phyloP scores from a whole-genome alignment of 441 rosid species.

The Adansonia rubrostipa region DNA sequence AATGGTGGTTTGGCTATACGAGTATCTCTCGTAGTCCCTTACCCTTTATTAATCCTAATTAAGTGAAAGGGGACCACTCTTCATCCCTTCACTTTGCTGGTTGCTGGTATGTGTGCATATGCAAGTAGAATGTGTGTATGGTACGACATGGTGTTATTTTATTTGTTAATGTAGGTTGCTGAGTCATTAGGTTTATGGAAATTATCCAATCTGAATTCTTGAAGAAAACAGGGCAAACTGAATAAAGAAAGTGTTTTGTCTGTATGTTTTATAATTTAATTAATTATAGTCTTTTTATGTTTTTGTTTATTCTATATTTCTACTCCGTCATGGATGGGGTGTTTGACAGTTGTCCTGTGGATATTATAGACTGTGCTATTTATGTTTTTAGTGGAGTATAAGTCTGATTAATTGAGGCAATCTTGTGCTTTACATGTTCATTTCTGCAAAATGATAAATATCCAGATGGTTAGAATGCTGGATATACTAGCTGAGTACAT shows the following conservation, averaged over 20 bases:
- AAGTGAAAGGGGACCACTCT: neutral
- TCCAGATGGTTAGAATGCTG: slow-evolving; percentile 98
- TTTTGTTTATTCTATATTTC: neutral
- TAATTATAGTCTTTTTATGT: neutral
- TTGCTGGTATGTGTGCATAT: neutral
- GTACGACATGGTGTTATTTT: neutral
- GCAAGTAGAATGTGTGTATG: neutral
- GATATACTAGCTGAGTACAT: slow-evolving; percentile 93
- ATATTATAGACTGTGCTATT: neutral
- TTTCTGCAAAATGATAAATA: slow-evolving; percentile 19
- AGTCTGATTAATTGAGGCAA: slow-evolving; percentile 18
- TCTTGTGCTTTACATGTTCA: neutral
- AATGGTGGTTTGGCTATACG: neutral
- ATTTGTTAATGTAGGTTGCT: neutral
- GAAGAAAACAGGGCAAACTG: neutral
- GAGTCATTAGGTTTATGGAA: neutral
- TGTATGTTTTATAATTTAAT: slow-evolving; percentile 8
- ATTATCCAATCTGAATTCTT: slow-evolving; percentile 3
- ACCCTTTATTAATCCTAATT: neutral
- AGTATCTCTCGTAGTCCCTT: neutral
- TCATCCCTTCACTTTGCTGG: neutral
- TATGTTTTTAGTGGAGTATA: neutral
- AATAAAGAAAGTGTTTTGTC: neutral
- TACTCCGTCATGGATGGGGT: neutral
- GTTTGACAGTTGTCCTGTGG: slow-evolving; percentile 9